Percentiles rank a stretch among this genome's conserved stretches.
These are phyloP conservation scores for Yarrowia galli DNA, from an alignment of 1,139 yeast genomes.

Conservation along the genomic window DNA sequence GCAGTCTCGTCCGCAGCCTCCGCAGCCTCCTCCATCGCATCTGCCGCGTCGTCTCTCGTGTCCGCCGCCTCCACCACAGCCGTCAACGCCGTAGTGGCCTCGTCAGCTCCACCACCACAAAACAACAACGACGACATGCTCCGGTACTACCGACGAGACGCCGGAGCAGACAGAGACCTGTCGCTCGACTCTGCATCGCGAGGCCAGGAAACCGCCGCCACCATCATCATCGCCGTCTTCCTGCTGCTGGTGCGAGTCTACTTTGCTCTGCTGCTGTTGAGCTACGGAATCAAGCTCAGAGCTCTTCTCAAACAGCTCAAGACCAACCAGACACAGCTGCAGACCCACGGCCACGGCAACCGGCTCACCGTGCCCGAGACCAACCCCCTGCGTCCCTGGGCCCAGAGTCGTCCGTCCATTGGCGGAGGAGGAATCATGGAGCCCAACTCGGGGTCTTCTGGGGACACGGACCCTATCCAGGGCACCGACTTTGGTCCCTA, in stretches of 20 bases:
- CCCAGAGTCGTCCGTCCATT: conserved; percentile 13
- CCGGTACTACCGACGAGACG: background rate
- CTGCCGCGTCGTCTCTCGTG: background rate
- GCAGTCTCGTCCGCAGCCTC: background rate
- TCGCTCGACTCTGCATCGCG: conserved; percentile 33
- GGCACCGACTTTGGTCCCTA: conserved; percentile 35
- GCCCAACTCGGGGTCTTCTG: conserved; percentile 6
- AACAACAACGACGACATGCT: background rate
- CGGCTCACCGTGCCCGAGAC: conserved; percentile 32
- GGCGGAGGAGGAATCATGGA: conserved; percentile 22
- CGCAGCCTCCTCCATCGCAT: conserved; percentile 39
- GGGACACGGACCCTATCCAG: conserved; percentile 18
- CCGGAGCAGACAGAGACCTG: conserved; percentile 18
- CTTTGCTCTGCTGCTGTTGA: conserved; percentile 31
- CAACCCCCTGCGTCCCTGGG: conserved; percentile 32
- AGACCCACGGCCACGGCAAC: conserved; percentile 26
- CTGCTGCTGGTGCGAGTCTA: conserved; percentile 32
- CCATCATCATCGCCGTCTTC: conserved; percentile 37
- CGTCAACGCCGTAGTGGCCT: background rate
- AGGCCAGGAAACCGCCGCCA: conserved; percentile 39
- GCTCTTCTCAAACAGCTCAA: conserved; percentile 37
- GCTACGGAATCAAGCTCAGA: conserved; percentile 31
- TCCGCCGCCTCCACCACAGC: conserved; percentile 39
- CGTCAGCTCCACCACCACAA: background rate
- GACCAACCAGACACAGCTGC: conserved; percentile 36